phyloP scores from a whole-genome alignment of 495 filamentous ascomycete species.

The Lasiosphaeria hispida region DNA sequence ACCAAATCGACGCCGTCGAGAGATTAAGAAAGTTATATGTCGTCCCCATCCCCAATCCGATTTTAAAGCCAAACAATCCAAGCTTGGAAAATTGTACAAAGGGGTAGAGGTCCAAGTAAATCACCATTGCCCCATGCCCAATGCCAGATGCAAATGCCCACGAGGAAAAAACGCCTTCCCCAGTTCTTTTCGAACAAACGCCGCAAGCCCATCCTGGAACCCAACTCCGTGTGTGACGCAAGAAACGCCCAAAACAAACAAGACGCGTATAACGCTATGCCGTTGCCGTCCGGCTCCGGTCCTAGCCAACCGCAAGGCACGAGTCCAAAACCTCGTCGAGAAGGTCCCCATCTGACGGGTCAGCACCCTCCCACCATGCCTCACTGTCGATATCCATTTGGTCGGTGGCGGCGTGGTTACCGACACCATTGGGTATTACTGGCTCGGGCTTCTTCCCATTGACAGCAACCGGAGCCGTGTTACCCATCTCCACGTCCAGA shows the following conservation, averaged over 20 bases:
- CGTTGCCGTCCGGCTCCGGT: not conserved
- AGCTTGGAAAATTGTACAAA: no score
- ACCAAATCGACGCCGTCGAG: no score
- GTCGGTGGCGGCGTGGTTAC: constrained; percentile 38
- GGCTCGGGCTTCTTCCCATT: constrained; percentile 24
- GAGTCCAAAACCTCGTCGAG: constrained; percentile 70
- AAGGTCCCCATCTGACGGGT: constrained; percentile 55
- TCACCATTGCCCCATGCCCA: no score
- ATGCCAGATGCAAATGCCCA: constrained; percentile 10
- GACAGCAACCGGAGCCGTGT: constrained; percentile 16
- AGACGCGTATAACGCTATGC: not conserved
- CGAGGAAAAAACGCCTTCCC: not conserved
- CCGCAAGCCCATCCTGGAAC: not conserved
- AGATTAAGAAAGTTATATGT: no score
- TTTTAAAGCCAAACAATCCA: no score
- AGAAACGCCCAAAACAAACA: not conserved
- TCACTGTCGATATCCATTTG: constrained; percentile 63
- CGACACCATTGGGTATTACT: constrained; percentile 36
- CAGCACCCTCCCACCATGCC: constrained; percentile 74
- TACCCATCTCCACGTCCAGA: constrained; percentile 33
- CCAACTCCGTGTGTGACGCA: not conserved
- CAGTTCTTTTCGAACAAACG: constrained; percentile 7
- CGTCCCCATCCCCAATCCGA: no score
- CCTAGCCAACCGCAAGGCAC: constrained; percentile 36
- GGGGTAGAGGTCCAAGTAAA: no score